Base-by-base conservation (phyloP, 176 grass and related monocot species). In the Triticum turgidum region DNA sequence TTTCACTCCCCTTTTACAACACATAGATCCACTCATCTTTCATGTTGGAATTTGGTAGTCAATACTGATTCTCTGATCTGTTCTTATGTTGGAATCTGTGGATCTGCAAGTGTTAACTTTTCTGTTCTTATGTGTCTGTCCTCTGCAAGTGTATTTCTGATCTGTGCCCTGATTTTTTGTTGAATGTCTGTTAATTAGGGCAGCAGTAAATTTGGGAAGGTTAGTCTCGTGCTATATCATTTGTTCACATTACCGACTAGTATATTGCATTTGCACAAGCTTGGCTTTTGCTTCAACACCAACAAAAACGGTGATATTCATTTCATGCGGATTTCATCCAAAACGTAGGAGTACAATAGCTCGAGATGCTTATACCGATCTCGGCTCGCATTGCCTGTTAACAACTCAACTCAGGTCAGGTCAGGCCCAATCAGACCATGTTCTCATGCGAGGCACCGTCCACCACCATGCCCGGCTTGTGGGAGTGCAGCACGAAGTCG, bases 401-500 rank as follows among this genome's bases (percentile, higher is more conserved):
- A 42, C 63, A 72, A 1, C 41, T 80, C 62, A 80, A 45, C 67
- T 70, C 82, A 62, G 65, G 49, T 79, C 80, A 51, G 65, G 38
- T 66, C 80, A 51, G 73, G 0, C 27, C 61, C 17, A 22, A 67
- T 92, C 85, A 97, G 22, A 97, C 94, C 82, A 94, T 70, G 80
- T 76, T 88, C 73, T 89, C 89, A 29, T 65, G 87, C 14, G 65
- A 34, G 5, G 32, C 51, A 37, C 69, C 67, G 35, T 84, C 87
- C 15, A 15, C 52, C 39, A 62, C 63, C 7, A 41, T 11, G 13
- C 67, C 69, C 4, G 90, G 86, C 66, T 97, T 92, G 42, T 86
- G 87, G n/a, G 87, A 88, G 76, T 94, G 94, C 52, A 94, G 47
- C 85, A 89, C 68, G 22, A 86, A 97, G 71, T 89, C 82, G 47